Evolutionary conservation across 2,329 filamentous ascomycete genomes (phyloP), one percentile per base, ranked within the genome.

Genomic region (Phialophora chinensis): DNA sequence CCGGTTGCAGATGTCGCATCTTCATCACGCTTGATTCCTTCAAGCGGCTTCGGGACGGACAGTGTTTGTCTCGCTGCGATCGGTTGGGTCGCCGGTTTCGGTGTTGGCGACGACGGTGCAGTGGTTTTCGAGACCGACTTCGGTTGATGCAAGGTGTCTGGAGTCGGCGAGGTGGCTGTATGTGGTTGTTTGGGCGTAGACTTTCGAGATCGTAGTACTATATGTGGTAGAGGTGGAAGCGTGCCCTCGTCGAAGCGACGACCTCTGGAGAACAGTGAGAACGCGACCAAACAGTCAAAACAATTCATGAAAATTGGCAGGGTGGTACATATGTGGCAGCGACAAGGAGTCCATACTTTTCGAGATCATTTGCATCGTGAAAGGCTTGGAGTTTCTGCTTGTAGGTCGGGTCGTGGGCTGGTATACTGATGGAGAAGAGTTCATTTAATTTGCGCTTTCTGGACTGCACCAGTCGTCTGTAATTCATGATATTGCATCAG

Each of bases 361-460:
- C 74, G 49, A 88, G 79, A 71, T 86, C 83, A 77, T 87, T 87
- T 72, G 82, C 79, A 74, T 87, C 83, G 68, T 88, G 81, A 72
- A 87, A 87, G 54, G 78, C 79, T 71, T 79, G 76, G 76, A 86
- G 83, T 70, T 82, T 79, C 68, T 82, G 80, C 66, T 80, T 79
- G 73, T 81, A 80, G 74, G 88, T 76, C 71, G 82, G 82, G 78
- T 82, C 81, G 79, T 87, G 83, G 76, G 84, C 80, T 79, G 76
- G 79, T 74, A 80, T 79, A 63, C 60, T 90, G 83, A 91, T 89
- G 85, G 91, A 87, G 83, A 91, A 96, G 75, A 97, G 86, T 83
- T 95, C 91, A 79, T 90, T 90, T 78, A 97, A 86, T 85, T 96
- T 96, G 80, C 92, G 89, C 87, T 96, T 95, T 81, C 91, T 90